phyloP scores from a whole-genome alignment of 805 yeast species.

The Myxozyma geophila region DNA sequence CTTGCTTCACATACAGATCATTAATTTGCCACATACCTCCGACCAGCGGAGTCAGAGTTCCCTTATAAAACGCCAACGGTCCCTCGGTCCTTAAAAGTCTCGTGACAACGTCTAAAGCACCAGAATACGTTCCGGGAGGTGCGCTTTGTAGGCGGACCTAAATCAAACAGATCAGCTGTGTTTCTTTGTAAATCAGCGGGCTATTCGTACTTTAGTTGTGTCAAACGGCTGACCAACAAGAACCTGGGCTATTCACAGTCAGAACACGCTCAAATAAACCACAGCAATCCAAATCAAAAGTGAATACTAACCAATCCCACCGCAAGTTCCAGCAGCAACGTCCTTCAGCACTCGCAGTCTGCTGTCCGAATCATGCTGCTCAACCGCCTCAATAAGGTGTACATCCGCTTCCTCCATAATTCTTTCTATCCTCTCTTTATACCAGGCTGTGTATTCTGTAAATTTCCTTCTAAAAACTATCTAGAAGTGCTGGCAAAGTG shows the following conservation, averaged over 20 bases:
- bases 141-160: conserved; percentile 92
- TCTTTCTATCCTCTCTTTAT: background rate
- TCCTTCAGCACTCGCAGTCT: conserved; percentile 64
- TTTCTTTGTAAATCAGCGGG: background rate
- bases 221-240: conserved; percentile 72
- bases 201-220: conserved; percentile 34
- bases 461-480: background rate
- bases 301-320: conserved; percentile 62
- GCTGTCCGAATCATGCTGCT: conserved; percentile 20
- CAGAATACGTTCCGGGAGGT: conserved; percentile 71
- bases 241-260: conserved; percentile 67
- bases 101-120: conserved; percentile 77
- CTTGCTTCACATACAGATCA: conserved; percentile 47
- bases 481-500: background rate
- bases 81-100: conserved; percentile 81
- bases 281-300: background rate
- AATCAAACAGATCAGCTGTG: conserved; percentile 58
- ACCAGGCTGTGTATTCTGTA: background rate
- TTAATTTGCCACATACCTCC: conserved; percentile 55
- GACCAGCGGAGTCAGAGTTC: conserved; percentile 87
- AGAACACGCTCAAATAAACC: background rate
- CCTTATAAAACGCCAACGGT: conserved; percentile 83
- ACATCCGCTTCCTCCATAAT: conserved; percentile 34
- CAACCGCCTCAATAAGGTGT: conserved; percentile 35
- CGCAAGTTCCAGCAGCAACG: conserved; percentile 87